These are phyloP conservation scores for Yarrowia divulgata DNA, from an alignment of 805 yeast genomes.

Conservation along the genomic window DNA sequence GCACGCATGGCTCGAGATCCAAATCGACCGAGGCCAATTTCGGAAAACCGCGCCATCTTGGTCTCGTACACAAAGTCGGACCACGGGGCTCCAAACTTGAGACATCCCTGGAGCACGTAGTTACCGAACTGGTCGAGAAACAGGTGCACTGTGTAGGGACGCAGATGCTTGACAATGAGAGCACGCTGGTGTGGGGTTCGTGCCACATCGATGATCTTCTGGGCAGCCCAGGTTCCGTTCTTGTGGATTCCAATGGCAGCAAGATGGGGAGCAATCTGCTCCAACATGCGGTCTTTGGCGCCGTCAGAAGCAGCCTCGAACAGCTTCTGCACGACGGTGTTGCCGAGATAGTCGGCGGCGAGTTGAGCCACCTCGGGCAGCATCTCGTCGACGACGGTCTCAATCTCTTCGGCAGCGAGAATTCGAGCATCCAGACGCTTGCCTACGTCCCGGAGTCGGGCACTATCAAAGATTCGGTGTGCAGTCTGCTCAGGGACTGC, in stretches of 20 bases:
- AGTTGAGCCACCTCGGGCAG: slow-evolving; percentile 87
- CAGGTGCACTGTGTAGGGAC: slow-evolving; percentile 81
- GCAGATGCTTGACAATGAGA: slow-evolving; percentile 73
- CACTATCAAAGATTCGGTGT: slow-evolving; percentile 81
- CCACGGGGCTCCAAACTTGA: slow-evolving; percentile 87
- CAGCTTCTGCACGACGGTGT: slow-evolving; percentile 91
- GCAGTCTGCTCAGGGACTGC: slow-evolving; percentile 77
- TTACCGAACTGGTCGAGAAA: slow-evolving; percentile 97
- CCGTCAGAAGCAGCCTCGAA: slow-evolving; percentile 74
- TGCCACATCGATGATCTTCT: slow-evolving; percentile 84
- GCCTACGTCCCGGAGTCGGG: slow-evolving; percentile 84
- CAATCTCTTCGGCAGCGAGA: slow-evolving; percentile 68
- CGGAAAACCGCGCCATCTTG: slow-evolving; percentile 76
- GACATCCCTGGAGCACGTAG: slow-evolving; percentile 92
- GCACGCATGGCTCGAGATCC: slow-evolving; percentile 97
- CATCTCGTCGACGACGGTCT: slow-evolving; percentile 83
- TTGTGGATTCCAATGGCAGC: slow-evolving; percentile 95
- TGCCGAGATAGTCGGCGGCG: slow-evolving; percentile 91
- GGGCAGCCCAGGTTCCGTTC: slow-evolving; percentile 99
- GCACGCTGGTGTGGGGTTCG: slow-evolving; percentile 55
- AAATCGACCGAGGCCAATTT: slow-evolving; percentile 84
- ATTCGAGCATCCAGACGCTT: slow-evolving; percentile 68
- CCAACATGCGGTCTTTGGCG: slow-evolving; percentile 80
- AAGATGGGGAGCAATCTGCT: slow-evolving; percentile 75
- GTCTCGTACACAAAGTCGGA: slow-evolving; percentile 89